Evolutionary conservation across 768 basidiomycete genomes (phyloP).

Genomic region (Auriculariales sp.): DNA sequence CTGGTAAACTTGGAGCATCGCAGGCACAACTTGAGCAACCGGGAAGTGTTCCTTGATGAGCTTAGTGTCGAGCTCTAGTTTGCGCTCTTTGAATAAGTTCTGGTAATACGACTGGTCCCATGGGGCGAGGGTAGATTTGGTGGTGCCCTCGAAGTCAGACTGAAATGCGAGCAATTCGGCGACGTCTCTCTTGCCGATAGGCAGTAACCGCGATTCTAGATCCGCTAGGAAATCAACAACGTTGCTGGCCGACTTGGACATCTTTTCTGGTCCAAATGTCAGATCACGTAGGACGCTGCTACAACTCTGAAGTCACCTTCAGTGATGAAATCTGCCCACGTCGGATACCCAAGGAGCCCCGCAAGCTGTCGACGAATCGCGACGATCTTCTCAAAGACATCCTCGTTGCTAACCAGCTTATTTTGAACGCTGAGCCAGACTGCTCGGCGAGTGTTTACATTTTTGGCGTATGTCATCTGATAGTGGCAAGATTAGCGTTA

Average conservation of each 20-base stretch:
- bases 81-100: slow-evolving; percentile 48
- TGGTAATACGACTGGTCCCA: slow-evolving; percentile 65
- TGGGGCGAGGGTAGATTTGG: slow-evolving; percentile 64
- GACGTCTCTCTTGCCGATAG: slow-evolving; percentile 55
- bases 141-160: too few species aligned
- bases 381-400: slow-evolving; percentile 51
- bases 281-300: too few species aligned
- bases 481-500: too few species aligned
- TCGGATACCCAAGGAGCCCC: slow-evolving; percentile 51
- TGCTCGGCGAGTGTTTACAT: slow-evolving; percentile 48
- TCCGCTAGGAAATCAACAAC: slow-evolving; percentile 62
- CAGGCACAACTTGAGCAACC: slow-evolving; percentile 65
- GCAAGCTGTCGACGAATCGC: slow-evolving; percentile 59
- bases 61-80: slow-evolving; percentile 56
- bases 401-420: slow-evolving; percentile 54
- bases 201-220: slow-evolving; percentile 58
- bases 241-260: slow-evolving; percentile 58
- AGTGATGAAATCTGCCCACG: slow-evolving; percentile 74
- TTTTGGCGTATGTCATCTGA: slow-evolving; percentile 61
- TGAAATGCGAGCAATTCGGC: slow-evolving; percentile 60
- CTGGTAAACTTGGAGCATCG: slow-evolving; percentile 74
- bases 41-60: slow-evolving; percentile 84
- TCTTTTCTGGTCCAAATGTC: too few species aligned
- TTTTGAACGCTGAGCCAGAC: slow-evolving; percentile 57
- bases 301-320: too few species aligned